Base-by-base conservation (phyloP, 2,329 filamentous ascomycete genomes). In the Eutypa lata region DNA sequence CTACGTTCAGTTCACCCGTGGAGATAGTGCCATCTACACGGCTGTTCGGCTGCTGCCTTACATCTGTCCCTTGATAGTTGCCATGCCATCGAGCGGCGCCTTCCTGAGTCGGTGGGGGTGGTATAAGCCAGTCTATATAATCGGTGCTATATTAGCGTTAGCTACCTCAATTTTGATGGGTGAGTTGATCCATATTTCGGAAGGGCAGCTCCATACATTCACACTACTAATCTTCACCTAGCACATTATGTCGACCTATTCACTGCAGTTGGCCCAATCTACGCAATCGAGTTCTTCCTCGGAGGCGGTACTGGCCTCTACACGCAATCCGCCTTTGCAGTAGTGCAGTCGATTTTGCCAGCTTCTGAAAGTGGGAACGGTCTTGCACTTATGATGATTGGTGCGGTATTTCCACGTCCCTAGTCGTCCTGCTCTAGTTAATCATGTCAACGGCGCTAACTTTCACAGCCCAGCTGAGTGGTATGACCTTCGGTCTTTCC, bases 1-100 rank as follows among this genome's bases (percentile, higher is more conserved):
- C 21, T 52, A 49, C 26, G 48, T 52, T 38, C 51, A 52, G 22
- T 52, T 52, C 37, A 40, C 46, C 26, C 24, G 44, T 26, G 46
- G 47, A 21, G 47, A 48, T 14, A 35, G 14, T 37, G 47, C 47
- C 16, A 33, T 48, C 47, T 37, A 35, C n/a, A 35, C 47, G 3
- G 33, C 47, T 10, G 26, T 35, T 18, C 47, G 47, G 14, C 33
- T 50, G 16, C 48, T 50, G 11, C 48, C 48, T 4, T 45, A 43
- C 26, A 38, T 50, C 11, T 13, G 43, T 11, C 35, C 31, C 11
- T 19, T 50, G 6, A 43, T 50, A 10, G 43, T 50, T 26, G 48
- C 38, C 5, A 43, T 50, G 28, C 43, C 44, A 4, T 42, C 44
- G 22, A 50, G 44, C 18, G 48, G 48, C 13, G 11, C n/a, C 18